Evolutionary conservation across 495 filamentous ascomycete species (phyloP).

Genomic region (Neurospora sublineolata): DNA sequence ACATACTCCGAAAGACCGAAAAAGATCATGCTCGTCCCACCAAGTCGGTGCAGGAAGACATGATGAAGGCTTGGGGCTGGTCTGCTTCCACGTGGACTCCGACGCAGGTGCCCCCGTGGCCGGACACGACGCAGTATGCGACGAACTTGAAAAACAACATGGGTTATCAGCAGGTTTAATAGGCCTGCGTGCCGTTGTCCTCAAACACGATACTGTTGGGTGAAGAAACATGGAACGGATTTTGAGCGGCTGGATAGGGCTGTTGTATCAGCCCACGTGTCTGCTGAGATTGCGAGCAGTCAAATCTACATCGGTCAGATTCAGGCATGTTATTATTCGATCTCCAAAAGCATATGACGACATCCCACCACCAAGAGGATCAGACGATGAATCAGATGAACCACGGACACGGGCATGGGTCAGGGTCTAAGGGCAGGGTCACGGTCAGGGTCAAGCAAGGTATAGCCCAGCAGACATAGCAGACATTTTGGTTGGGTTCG

Average conservation of each 20-base stretch:
- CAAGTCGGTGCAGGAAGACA: slow-evolving; percentile 24
- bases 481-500: not conserved
- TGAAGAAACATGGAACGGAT: not conserved
- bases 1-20: slow-evolving; percentile 33
- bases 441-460: not conserved
- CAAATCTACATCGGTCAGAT: not conserved
- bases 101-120: not conserved
- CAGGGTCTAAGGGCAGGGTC: not conserved
- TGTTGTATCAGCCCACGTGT: not conserved
- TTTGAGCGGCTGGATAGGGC: not conserved
- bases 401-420: not conserved
- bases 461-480: not conserved
- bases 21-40: slow-evolving; percentile 36
- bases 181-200: not conserved
- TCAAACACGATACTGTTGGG: not conserved
- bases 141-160: not conserved
- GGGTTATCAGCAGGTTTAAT: not conserved
- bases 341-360: not conserved
- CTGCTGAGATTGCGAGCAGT: not conserved
- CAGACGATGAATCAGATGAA: not conserved
- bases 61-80: slow-evolving; percentile 33
- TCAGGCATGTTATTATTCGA: not conserved
- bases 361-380: not conserved
- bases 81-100: slow-evolving; percentile 2
- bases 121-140: slow-evolving; percentile 1